Evolutionary conservation across 768 basidiomycete species (phyloP), one percentile per base, ranked within the genome.

Genomic region (Phylloporus arenicola): DNA sequence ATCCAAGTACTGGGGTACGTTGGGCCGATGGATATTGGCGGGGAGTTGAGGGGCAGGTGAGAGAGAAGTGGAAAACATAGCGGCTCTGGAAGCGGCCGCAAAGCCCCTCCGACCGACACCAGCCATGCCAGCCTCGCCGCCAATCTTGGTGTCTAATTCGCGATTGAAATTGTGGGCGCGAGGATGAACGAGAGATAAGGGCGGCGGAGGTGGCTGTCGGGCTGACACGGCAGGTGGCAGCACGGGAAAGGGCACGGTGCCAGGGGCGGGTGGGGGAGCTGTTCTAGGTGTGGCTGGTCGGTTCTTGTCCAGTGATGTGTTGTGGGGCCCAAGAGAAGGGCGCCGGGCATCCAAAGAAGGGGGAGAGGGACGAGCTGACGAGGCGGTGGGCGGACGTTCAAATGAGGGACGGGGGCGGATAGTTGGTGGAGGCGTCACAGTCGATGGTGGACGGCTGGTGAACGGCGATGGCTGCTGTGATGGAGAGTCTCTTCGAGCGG

Each of bases 91-190:
- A 10, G 80, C 87, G 16, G 90, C 87, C 12, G 74, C 76, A 52
- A 92, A 92, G 1, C 88, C 92, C 57, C 91, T 72, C 52, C 92
- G 73, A 8, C 92, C 92, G 7, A 94, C 90, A 9, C 92, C 92
- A 1, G 92, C 92, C 92, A 94, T 93, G 1, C 88, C 87, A 9
- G 87, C 88, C 47, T 75, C 81, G 7, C 88, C 88, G 4, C 88
- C 87, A 3, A 62, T 75, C 63, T 84, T 81, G n/a, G 87, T 89
- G 60, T 87, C 79, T 9, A 83, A 73, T 30, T 78, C 75, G 7
- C 62, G 65, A 27, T 61, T 48, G 38, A 34, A 27, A 10, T 25
- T 31, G 22, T 17, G 58, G 19, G 51, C 3, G 11, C 45, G 52
- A 31, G 51, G 31, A 33, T 38, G 20, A 0, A 42, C 22, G 8